Evolutionary conservation across 2,329 filamentous ascomycete genomes (phyloP).

Genomic region (Cryphonectria japonica): DNA sequence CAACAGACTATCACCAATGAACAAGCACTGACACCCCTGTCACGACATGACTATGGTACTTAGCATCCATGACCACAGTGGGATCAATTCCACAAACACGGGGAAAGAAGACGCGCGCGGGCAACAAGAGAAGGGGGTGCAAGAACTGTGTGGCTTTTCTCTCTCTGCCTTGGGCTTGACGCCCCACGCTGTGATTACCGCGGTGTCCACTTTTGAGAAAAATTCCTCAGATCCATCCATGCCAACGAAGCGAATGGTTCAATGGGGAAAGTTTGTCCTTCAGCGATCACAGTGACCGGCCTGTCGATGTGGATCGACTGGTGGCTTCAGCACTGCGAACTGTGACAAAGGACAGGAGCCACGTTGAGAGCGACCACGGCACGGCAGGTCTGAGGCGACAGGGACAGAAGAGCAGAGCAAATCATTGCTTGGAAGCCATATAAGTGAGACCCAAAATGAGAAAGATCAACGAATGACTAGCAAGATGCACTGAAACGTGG

Average conservation of each 20-base stretch:
- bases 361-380: conserved; percentile 38
- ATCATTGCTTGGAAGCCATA: conserved; percentile 17
- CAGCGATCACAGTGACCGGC: conserved; percentile 43
- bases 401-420: conserved; percentile 31
- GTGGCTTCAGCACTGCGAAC: conserved; percentile 34
- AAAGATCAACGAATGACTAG: conserved; percentile 15
- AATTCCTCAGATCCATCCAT: conserved; percentile 27
- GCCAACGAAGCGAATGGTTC: conserved; percentile 36
- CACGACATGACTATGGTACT: neutral
- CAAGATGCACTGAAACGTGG: conserved; percentile 13
- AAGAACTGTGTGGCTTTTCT: conserved; percentile 25
- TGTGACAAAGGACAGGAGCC: conserved; percentile 40
- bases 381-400: conserved; percentile 29
- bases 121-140: conserved; percentile 26
- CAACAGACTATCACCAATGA: conserved; percentile 14
- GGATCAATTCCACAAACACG: conserved; percentile 20
- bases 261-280: conserved; percentile 38
- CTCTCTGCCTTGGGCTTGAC: conserved; percentile 10
- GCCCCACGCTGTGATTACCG: conserved; percentile 27
- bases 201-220: conserved; percentile 28
- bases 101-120: conserved; percentile 28
- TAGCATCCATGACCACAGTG: neutral
- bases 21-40: neutral
- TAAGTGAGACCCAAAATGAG: conserved; percentile 12
- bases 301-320: conserved; percentile 41